Base-by-base conservation (phyloP, 148 eudicot genomes). In the Silene latifolia region DNA sequence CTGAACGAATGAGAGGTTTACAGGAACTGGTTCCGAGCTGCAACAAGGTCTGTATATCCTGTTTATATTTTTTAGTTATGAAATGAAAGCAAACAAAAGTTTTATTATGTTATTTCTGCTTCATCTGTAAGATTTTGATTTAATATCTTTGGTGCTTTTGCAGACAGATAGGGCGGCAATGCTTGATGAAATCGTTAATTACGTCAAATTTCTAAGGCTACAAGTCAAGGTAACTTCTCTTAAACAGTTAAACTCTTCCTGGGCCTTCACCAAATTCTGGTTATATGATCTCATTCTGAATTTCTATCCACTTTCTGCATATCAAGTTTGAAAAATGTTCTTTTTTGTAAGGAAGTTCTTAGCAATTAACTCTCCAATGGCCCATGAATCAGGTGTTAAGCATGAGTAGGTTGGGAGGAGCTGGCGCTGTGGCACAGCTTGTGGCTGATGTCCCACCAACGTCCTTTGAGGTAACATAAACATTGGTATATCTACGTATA, bases 391-490 rank as follows among this genome's bases (percentile, higher is more conserved):
- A 84, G 87, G 85, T 85, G 18, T 76, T 85, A 46, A 85, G 88
- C 80, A 85, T 83, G 88, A 85, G 86, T 32, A 83, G 87, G 72
- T 61, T 82, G 60, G 85, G 94, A 20, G 94, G 88, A 72, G 88
- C 88, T 46, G 88, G 91, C 51, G 91, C 90, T 35, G 91, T 85
- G 72, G 91, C 89, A 21, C 94, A 88, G 71, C 88, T 90, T 60
- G 90, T 88, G 23, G 90, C 91, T 5, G 91, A 90, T 72, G 84
- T 88, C 62, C 91, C 93, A 9, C 82, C 82, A 74, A 74, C 86
- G 25, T 74, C 87, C 17, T 29, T 71, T 67, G 84, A 84, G 87
- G 87, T 85, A 82, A 71, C n/a, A 13, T 51, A 44, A 32, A 11
- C 57, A 54, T 84, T 84, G 75, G 62, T 24, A 35, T 29, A 47